Base-by-base conservation (phyloP, 1,139 yeast species). In the Taphrina flavorubra region DNA sequence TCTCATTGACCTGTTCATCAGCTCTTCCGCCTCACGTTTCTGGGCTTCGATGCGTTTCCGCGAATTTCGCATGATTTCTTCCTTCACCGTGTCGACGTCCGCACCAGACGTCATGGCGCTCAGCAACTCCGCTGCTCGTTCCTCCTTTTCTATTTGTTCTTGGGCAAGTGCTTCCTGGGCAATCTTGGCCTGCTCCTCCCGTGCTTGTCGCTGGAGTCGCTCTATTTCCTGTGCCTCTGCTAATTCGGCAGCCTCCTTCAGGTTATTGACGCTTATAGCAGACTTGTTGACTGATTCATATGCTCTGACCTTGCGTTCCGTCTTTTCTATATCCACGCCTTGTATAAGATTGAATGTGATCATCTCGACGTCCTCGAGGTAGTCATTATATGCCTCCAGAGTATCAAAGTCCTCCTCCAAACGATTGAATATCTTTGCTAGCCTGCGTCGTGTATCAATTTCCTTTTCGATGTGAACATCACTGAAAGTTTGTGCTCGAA, bases 401-500 rank as follows among this genome's bases (percentile, higher is more conserved):
- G 81, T 76, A 1, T 77, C 81, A 75, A 94, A 94, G 75, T 92
- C 97, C 65, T 86, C 88, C 72, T 86, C 85, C 1, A 90, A 87
- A 77, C 90, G 89, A 78, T 94, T 94, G 79, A 89, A 92, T n/a
- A 92, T 88, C 69, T 84, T 83, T 72, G 84, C 82, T 16, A 95
- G 92, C 70, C 95, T 81, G 73, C 87, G 87, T 68, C 99, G 84
- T 46, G 92, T 86, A 78, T 94, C 99, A 56, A 95, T 91, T 76
- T 94, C 99, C 72, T 89, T 83, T 78, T 95, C 99, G 13, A 94
- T 96, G 11, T 79, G 82, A 51, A 94, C 85, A 78, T 94, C 98
- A 73, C 92, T 97, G 77, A 94, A 94, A 4, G 91, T 84, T 79
- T 94, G 99, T 59, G 90, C 85, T 79, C 94, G 94, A 81, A 94